Conservation (phyloP, 1,139 yeast species). For the Meyerozyma elateridarum region DNA sequence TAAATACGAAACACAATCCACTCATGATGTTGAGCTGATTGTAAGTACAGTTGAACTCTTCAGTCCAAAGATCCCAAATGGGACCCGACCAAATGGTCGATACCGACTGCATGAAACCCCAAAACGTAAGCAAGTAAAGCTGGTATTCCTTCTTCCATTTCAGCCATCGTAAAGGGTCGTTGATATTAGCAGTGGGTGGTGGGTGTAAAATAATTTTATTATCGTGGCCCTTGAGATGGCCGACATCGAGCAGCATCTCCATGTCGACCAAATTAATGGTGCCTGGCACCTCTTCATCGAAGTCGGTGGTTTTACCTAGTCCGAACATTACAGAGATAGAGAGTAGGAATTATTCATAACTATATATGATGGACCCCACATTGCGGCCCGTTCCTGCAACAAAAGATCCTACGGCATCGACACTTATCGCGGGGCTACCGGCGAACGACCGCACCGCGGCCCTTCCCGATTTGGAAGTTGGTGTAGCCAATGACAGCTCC, state of each 20-base stretch:
- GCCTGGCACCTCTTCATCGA: slow-evolving; percentile 50
- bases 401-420: too few relatives aligned
- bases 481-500: too few relatives aligned
- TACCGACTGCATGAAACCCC: slow-evolving; percentile 39
- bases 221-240: slow-evolving; percentile 11
- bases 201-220: slow-evolving; percentile 27
- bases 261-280: slow-evolving; percentile 55
- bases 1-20: slow-evolving; percentile 32
- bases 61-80: slow-evolving; percentile 32
- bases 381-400: too few relatives aligned
- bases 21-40: slow-evolving; percentile 24
- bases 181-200: slow-evolving; percentile 31
- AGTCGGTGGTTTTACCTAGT: neutral
- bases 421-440: too few relatives aligned
- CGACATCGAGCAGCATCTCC: slow-evolving; percentile 29
- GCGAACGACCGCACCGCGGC: too few relatives aligned
- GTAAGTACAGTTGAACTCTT: slow-evolving; percentile 24
- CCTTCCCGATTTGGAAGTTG: too few relatives aligned
- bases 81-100: slow-evolving; percentile 41
- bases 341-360: too few relatives aligned
- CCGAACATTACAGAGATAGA: neutral
- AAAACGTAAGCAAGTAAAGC: slow-evolving; percentile 28
- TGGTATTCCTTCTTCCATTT: slow-evolving; percentile 27
- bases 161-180: slow-evolving; percentile 39
- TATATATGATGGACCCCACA: neutral